Conservation (phyloP, 1,284 basidiomycete genomes). For the Sanghuangporus weigelae region DNA sequence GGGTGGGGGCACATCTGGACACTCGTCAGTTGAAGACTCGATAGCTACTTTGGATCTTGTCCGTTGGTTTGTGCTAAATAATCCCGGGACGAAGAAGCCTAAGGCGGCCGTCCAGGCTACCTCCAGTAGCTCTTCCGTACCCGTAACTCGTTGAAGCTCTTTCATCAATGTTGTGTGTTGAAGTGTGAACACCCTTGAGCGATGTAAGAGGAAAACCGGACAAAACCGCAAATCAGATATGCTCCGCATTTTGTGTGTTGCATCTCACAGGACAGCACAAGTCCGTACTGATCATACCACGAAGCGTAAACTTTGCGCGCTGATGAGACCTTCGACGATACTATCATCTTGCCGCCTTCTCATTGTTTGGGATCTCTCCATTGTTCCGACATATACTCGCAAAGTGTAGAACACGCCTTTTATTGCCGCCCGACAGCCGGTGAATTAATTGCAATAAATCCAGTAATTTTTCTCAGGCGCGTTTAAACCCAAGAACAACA, state of each 20-base stretch:
- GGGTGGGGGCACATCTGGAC: constrained; percentile 66
- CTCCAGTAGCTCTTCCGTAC: not conserved
- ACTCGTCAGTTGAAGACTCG: constrained; percentile 84
- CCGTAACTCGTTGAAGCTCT: not conserved
- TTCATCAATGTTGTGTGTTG: not conserved
- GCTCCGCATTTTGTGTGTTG: not conserved
- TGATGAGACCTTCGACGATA: too few species aligned
- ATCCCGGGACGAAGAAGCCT: constrained; percentile 33
- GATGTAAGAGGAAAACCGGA: not conserved
- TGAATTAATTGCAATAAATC: too few species aligned
- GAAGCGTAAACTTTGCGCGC: too few species aligned
- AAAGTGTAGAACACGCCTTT: too few species aligned
- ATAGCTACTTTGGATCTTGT: constrained; percentile 81
- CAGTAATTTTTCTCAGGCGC: not conserved
- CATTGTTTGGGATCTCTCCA: too few species aligned
- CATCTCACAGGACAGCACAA: too few species aligned
- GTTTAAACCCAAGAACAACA: not conserved
- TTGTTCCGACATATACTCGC: too few species aligned
- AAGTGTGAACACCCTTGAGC: not conserved
- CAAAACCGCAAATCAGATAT: not conserved
- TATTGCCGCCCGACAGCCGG: too few species aligned
- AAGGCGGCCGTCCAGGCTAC: not conserved
- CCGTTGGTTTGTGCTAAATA: constrained; percentile 63
- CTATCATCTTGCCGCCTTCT: too few species aligned
- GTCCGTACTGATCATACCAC: too few species aligned